These are phyloP conservation scores for Physcomitrellopsis africana DNA, from an alignment of 225 moss, liverwort and hornwort genomes.

Conservation along the genomic window DNA sequence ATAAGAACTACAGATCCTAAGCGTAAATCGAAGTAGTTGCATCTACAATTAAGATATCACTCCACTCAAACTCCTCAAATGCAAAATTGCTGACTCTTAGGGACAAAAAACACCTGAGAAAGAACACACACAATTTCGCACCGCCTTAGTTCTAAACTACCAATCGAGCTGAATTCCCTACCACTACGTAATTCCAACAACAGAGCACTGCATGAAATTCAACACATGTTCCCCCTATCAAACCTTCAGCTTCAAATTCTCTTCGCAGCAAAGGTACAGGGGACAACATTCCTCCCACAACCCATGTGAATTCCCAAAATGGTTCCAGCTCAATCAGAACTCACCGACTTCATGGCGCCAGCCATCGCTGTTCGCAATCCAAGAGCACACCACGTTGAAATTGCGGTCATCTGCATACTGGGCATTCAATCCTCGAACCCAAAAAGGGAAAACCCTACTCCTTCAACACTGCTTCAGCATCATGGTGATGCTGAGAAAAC, in stretches of 20 bases:
- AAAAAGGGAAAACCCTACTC: conserved; percentile 7
- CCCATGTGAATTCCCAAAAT: not conserved
- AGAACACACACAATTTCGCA: conserved; percentile 1
- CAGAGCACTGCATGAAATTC: not conserved
- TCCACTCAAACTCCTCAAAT: not conserved
- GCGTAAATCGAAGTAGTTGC: not conserved
- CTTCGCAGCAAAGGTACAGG: not conserved
- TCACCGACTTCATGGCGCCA: conserved; percentile 29
- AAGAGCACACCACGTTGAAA: not conserved
- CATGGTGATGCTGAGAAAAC: not conserved
- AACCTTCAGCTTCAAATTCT: too few relatives aligned
- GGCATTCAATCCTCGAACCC: not conserved
- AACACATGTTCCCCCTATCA: not conserved
- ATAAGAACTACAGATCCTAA: not conserved
- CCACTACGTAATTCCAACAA: not conserved
- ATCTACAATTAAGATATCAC: not conserved
- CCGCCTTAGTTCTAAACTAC: not conserved
- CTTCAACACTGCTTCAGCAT: not conserved
- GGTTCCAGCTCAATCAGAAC: conserved; percentile 6
- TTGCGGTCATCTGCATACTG: conserved; percentile 28
- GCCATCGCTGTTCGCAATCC: conserved; percentile 34
- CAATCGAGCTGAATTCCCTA: conserved; percentile 17
- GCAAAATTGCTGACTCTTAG: not conserved
- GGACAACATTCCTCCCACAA: not conserved
- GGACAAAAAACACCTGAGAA: not conserved